Conservation (phyloP, 805 yeast genomes). For the Candida ficus region DNA sequence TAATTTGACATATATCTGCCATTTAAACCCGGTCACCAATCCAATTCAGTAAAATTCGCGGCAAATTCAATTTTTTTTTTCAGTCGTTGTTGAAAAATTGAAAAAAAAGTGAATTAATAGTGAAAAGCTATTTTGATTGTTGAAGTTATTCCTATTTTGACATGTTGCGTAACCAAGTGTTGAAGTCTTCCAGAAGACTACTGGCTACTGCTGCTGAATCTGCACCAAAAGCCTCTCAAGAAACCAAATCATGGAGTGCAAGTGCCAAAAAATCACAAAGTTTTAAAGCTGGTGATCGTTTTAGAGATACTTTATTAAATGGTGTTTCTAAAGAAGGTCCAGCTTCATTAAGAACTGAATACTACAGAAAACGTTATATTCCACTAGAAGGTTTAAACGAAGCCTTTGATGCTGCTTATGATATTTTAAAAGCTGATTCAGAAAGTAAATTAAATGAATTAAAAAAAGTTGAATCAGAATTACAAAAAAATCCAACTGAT, state of each 20-base stretch:
- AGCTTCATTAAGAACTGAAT: conserved; percentile 39
- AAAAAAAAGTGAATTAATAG: neutral
- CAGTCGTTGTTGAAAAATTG: neutral
- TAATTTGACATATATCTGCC: neutral
- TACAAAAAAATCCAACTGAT: conserved; percentile 15
- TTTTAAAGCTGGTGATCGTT: conserved; percentile 18
- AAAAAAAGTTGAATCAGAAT: conserved; percentile 29
- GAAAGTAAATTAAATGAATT: conserved; percentile 38
- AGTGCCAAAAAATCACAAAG: conserved; percentile 20
- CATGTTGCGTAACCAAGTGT: conserved; percentile 10
- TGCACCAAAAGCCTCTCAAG: neutral
- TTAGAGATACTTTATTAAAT: conserved; percentile 28
- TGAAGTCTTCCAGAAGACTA: conserved; percentile 12
- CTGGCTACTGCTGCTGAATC: conserved; percentile 9
- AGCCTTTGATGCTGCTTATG: conserved; percentile 66
- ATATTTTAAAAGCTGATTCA: conserved; percentile 46
- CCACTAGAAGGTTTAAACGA: conserved; percentile 69
- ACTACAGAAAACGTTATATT: conserved; percentile 47
- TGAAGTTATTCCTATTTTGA: neutral
- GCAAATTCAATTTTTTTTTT: neutral
- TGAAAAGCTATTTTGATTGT: no score
- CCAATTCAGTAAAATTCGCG: conserved; percentile 1
- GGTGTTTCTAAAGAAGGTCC: conserved; percentile 44
- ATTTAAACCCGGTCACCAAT: neutral
- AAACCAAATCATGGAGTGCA: conserved; percentile 26